Evolutionary conservation across 164 flowering plant species (phyloP).

Genomic region (Sedum album): DNA sequence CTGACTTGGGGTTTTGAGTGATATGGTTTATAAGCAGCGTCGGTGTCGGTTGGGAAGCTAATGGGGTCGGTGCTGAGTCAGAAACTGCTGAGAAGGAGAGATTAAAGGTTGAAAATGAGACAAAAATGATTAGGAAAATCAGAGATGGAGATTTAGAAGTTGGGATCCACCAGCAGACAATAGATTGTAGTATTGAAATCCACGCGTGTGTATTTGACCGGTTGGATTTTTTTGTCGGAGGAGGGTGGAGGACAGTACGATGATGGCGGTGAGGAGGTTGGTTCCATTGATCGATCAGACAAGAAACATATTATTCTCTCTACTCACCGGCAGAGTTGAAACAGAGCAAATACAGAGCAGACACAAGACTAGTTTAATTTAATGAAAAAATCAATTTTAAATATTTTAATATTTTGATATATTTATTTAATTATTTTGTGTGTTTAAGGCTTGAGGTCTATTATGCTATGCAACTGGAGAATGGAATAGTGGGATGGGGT

Average conservation of each 20-base stretch:
- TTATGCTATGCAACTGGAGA: no score
- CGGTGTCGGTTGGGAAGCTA: not conserved
- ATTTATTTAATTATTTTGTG: not conserved
- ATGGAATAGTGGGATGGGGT: not conserved
- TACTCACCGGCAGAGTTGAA: slow-evolving; percentile 5
- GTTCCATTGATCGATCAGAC: not conserved
- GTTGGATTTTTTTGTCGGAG: not conserved
- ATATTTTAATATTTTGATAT: not conserved
- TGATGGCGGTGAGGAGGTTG: no score
- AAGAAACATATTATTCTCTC: not conserved
- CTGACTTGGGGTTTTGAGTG: not conserved
- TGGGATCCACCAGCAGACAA: not conserved
- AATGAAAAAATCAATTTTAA: not conserved
- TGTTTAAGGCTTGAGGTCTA: not conserved
- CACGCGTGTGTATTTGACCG: not conserved
- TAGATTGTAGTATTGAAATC: not conserved
- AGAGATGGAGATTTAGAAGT: not conserved
- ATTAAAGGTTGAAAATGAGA: not conserved
- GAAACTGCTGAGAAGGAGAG: not conserved
- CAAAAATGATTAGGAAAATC: not conserved
- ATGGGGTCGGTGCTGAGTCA: not conserved
- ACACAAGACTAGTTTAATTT: not conserved
- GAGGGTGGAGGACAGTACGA: not conserved
- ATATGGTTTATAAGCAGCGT: not conserved
- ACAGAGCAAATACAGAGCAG: not conserved